Evolutionary conservation across 768 basidiomycete genomes (phyloP).

Genomic region (Naganishia randhawae): DNA sequence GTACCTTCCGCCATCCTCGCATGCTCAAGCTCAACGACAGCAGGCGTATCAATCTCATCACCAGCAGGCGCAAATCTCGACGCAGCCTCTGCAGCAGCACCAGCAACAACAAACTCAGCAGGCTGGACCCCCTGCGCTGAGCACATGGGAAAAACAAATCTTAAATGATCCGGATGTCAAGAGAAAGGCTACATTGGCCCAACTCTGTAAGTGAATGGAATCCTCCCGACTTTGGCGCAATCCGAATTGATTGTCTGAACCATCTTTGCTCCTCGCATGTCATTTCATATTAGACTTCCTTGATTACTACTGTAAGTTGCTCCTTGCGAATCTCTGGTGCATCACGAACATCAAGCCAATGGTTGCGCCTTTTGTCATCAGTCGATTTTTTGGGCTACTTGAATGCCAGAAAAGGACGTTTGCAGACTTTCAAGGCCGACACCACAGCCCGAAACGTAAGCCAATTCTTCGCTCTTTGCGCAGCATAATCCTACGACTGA

Average conservation of each 20-base stretch:
- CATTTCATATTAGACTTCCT: slow-evolving; percentile 66
- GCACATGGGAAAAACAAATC: slow-evolving; percentile 76
- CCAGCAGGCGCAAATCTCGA: background rate
- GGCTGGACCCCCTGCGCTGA: slow-evolving; percentile 6
- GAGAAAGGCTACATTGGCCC: slow-evolving; percentile 90
- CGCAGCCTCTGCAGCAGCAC: slow-evolving; percentile 9
- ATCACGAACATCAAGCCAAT: slow-evolving; percentile 10
- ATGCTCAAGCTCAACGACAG: slow-evolving; percentile 23
- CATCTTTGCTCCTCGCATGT: background rate
- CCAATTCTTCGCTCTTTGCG: slow-evolving; percentile 16
- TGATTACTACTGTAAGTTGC: slow-evolving; percentile 73
- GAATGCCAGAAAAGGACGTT: slow-evolving; percentile 75
- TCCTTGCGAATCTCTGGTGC: slow-evolving; percentile 29
- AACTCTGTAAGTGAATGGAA: slow-evolving; percentile 64
- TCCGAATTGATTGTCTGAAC: background rate
- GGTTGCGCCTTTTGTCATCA: slow-evolving; percentile 2
- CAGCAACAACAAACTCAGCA: slow-evolving; percentile 12
- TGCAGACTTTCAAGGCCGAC: slow-evolving; percentile 75
- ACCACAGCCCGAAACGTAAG: slow-evolving; percentile 62
- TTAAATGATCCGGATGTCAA: slow-evolving; percentile 80
- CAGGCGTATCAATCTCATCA: slow-evolving; percentile 11
- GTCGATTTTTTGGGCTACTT: slow-evolving; percentile 86
- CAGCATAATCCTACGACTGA: slow-evolving; percentile 40
- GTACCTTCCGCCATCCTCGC: slow-evolving; percentile 9
- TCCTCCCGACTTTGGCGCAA: slow-evolving; percentile 13